Base-by-base conservation (phyloP, 148 eudicot species). In the Vaccinium darrowii region DNA sequence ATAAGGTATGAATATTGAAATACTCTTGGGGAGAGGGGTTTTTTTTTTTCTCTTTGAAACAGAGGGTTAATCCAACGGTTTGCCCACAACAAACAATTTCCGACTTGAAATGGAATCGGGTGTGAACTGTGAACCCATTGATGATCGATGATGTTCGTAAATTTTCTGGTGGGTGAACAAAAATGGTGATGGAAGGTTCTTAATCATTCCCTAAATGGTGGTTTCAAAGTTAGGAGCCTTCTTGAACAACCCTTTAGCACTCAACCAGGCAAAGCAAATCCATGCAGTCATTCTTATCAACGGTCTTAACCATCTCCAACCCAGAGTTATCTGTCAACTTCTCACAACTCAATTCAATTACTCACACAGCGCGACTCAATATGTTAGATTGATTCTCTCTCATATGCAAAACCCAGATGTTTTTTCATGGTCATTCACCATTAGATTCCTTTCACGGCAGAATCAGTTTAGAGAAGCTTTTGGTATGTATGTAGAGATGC, bases 201-300 rank as follows among this genome's bases (percentile, higher is more conserved):
- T 5, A 21, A 62, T 62, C n/a, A 1, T 7, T 75, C 47, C 81
- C 33, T 15, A 2, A 53, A 93, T 93, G 95, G 86, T 87, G 85
- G 84, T 88, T 79, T 71, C 91, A 52, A 90, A 84, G 43, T n/a
- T 94, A 12, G 77, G 76, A 76, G 21, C 87, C 67, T 81, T 90
- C 85, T 83, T 94, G 82, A 90, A 63, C 53, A 89, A 79, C 30
- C 82, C 86, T 76, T 82, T 91, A 81, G 87, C 92, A n/a, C 30
- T 87, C 49, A 90, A 89, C 52, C 91, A 92, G 79, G 88, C 90
- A n/a, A 92, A 92, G 86, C 93, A 93, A 94, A 89, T 92, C 83
- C 98, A 95, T 84, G 90, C 90, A 27, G 89, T 90, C 49, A 83
- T 95, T 73, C 82, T 95, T 74, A 81, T 88, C 50, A 91, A 87